These are phyloP conservation scores for Xylariaceae sp. DNA, from an alignment of 2,329 filamentous ascomycete species.

Conservation along the genomic window DNA sequence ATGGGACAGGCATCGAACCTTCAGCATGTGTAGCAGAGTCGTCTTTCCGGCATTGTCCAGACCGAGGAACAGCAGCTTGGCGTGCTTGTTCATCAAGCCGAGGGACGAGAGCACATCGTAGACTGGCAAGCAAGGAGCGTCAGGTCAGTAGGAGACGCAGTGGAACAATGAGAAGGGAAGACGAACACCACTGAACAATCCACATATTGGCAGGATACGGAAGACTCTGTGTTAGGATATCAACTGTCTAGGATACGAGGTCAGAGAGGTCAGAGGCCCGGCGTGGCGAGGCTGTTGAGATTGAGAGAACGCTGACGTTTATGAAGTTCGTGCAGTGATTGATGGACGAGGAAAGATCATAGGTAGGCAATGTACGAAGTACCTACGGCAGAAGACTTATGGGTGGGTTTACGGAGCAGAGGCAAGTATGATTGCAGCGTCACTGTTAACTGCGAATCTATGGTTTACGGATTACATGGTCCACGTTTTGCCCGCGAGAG, in stretches of 20 bases:
- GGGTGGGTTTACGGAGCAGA: no score
- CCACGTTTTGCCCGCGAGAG: no score
- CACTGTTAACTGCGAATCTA: no score
- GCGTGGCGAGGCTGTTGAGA: constrained; percentile 8
- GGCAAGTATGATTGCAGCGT: no score
- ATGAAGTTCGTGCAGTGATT: constrained; percentile 7
- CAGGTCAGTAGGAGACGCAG: constrained; percentile 19
- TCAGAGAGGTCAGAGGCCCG: constrained; percentile 1
- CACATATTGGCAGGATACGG: constrained; percentile 58
- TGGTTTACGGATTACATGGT: no score
- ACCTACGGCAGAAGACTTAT: no score
- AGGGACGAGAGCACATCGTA: constrained; percentile 85
- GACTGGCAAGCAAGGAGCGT: constrained; percentile 47
- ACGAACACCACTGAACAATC: constrained; percentile 93
- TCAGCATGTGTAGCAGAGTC: constrained; percentile 89
- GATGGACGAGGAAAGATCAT: neutral
- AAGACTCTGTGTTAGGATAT: constrained; percentile 9
- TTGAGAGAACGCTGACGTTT: constrained; percentile 16
- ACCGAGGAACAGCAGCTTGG: constrained; percentile 88
- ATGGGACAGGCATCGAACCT: constrained; percentile 52
- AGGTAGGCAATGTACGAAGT: no score
- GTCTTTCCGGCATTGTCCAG: constrained; percentile 95
- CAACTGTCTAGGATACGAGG: constrained; percentile 1
- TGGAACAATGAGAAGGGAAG: constrained; percentile 12
- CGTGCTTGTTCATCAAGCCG: constrained; percentile 90